Percentiles rank a stretch among this genome's conserved stretches.
Conservation (phyloP, 2,329 filamentous ascomycete species). For the Alternaria triticina region DNA sequence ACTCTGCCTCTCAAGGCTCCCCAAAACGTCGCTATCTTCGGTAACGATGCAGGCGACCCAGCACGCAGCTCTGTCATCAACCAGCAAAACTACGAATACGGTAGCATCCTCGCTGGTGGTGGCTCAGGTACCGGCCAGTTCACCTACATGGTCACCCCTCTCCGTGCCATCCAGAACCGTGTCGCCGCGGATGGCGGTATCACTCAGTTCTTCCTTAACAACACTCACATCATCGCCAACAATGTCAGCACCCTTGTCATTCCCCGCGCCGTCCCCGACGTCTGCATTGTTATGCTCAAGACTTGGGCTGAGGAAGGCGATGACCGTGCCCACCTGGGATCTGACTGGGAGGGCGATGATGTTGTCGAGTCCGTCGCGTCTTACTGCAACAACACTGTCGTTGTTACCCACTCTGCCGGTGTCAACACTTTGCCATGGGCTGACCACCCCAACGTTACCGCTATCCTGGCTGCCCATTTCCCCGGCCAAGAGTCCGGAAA, state of each 20-base stretch:
- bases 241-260: slow-evolving; percentile 35
- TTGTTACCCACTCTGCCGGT: slow-evolving; percentile 55
- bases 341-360: slow-evolving; percentile 51
- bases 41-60: slow-evolving; percentile 55
- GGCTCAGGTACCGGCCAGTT: slow-evolving; percentile 53
- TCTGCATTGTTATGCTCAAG: slow-evolving; percentile 67
- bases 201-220: slow-evolving; percentile 56
- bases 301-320: slow-evolving; percentile 55
- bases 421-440: slow-evolving; percentile 52
- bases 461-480: slow-evolving; percentile 51
- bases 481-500: slow-evolving; percentile 52
- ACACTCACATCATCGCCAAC: slow-evolving; percentile 46
- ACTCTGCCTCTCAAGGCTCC: slow-evolving; percentile 61
- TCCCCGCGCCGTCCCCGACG: slow-evolving; percentile 49
- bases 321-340: slow-evolving; percentile 50
- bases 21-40: slow-evolving; percentile 57
- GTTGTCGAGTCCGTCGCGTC: slow-evolving; percentile 56
- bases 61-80: slow-evolving; percentile 54
- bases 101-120: slow-evolving; percentile 54
- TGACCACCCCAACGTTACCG: slow-evolving; percentile 52
- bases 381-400: slow-evolving; percentile 59
- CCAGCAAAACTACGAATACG: slow-evolving; percentile 42
- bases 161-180: slow-evolving; percentile 49
- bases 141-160: slow-evolving; percentile 50
- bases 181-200: slow-evolving; percentile 40